Evolutionary conservation across 768 basidiomycete genomes (phyloP).

Genomic region (Mycena epipterygia): DNA sequence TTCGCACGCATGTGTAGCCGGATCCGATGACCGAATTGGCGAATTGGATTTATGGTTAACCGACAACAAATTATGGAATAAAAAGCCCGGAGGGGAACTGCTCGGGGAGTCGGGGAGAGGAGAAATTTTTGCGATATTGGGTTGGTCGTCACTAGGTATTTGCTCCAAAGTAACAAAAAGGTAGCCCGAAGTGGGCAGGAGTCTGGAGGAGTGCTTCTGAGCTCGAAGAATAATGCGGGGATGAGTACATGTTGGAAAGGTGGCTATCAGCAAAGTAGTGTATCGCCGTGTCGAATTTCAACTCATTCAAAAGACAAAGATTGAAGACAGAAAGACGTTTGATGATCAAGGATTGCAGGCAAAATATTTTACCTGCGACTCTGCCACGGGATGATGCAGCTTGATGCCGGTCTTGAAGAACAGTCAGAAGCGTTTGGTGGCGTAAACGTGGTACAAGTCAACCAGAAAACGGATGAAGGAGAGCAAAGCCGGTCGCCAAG

Average conservation of each 20-base stretch:
- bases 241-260: too few relatives aligned
- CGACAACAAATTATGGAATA: background rate
- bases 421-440: conserved; percentile 27
- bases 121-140: too few relatives aligned
- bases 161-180: too few relatives aligned
- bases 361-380: background rate
- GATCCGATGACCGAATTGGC: background rate
- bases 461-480: background rate
- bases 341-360: background rate
- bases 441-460: conserved; percentile 23
- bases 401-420: conserved; percentile 21
- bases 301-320: background rate
- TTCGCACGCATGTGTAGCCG: conserved; percentile 6
- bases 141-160: too few relatives aligned
- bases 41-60: background rate
- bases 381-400: conserved; percentile 21
- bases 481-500: background rate
- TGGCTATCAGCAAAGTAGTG: too few relatives aligned
- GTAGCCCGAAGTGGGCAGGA: too few relatives aligned
- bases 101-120: too few relatives aligned
- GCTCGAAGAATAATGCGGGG: too few relatives aligned
- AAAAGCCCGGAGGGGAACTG: too few relatives aligned
- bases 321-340: background rate
- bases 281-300: background rate
- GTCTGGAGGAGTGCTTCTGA: too few relatives aligned